phyloP scores from a whole-genome alignment of 441 rosid genomes.

The Erodium moschatum region DNA sequence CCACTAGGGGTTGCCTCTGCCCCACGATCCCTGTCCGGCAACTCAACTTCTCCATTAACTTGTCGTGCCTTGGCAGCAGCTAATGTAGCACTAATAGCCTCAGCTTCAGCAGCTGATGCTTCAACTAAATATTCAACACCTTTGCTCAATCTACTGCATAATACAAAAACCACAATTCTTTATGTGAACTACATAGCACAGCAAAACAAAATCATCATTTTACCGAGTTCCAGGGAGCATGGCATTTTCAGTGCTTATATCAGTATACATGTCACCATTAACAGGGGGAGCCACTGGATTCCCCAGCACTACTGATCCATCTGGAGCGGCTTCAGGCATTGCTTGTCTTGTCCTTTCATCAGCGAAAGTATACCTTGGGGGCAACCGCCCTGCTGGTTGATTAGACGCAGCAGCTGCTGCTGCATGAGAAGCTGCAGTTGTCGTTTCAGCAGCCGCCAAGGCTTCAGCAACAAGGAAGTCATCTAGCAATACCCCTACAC shows the following conservation, averaged over 20 bases:
- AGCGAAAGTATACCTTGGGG: constrained; percentile 63
- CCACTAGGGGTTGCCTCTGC: constrained; percentile 97
- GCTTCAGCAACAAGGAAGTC: constrained; percentile 92
- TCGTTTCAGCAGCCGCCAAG: constrained; percentile 83
- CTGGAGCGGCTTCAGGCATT: constrained; percentile 51
- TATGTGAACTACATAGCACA: not conserved
- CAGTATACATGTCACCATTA: constrained; percentile 85
- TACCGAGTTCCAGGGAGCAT: constrained; percentile 70
- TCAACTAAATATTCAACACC: constrained; percentile 95
- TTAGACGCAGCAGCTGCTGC: constrained; percentile 74
- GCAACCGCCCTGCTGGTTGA: constrained; percentile 42
- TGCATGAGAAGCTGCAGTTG: constrained; percentile 80
- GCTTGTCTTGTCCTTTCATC: constrained; percentile 71
- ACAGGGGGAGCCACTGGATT: constrained; percentile 87
- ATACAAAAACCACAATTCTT: not conserved
- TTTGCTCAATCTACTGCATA: constrained; percentile 67
- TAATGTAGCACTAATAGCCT: constrained; percentile 88
- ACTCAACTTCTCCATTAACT: constrained; percentile 82
- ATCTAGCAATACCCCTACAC: constrained; percentile 85
- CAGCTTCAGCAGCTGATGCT: constrained; percentile 99
- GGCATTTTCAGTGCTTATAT: constrained; percentile 89
- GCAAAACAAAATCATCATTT: constrained; percentile 19
- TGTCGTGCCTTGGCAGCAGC: constrained; percentile 98
- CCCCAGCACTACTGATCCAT: constrained; percentile 86
- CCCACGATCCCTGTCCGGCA: constrained; percentile 74